A percentile compares a stretch with the other conserved stretches of the same genome.
Conservation (phyloP, 202 grass and related monocot genomes). For the Saccharum hybrid region DNA sequence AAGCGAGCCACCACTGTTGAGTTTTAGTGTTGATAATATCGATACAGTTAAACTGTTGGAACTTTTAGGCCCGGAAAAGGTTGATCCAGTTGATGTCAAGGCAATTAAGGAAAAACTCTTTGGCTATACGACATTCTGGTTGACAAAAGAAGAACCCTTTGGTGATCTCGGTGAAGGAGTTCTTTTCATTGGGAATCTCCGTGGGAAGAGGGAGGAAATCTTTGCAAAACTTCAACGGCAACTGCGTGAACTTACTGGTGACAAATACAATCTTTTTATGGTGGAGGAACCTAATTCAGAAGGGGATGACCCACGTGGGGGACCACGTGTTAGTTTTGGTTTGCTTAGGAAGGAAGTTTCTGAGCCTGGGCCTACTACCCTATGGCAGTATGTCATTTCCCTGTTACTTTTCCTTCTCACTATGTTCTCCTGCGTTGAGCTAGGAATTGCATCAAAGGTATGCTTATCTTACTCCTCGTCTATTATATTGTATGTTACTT, state of each 20-base stretch:
- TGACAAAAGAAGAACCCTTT: constrained; percentile 96
- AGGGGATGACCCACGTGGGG: constrained; percentile 86
- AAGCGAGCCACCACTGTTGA: constrained; percentile 59
- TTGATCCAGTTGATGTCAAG: constrained; percentile 86
- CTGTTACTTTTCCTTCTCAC: constrained; percentile 89
- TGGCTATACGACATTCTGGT: constrained; percentile 98
- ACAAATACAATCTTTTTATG: constrained; percentile 98
- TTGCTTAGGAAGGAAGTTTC: constrained; percentile 96
- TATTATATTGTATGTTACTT: constrained; percentile 34
- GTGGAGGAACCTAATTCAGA: constrained; percentile 95
- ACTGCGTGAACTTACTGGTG: constrained; percentile 75
- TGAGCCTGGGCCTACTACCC: constrained; percentile 87
- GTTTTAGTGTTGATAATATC: constrained; percentile 83
- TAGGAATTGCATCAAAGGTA: constrained; percentile 98
- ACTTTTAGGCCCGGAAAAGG: constrained; percentile 92
- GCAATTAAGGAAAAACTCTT: constrained; percentile 95
- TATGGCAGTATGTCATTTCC: constrained; percentile 99
- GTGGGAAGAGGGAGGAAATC: constrained; percentile 84
- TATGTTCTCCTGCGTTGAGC: constrained; percentile 84
- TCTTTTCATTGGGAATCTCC: constrained; percentile 90
- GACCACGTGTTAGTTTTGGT: constrained; percentile 91
- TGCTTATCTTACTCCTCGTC: constrained; percentile 25
- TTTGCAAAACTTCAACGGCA: constrained; percentile 82
- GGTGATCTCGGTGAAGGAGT: constrained; percentile 95
- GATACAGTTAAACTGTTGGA: constrained; percentile 93